Percentiles rank a stretch among this genome's conserved stretches.
These are phyloP conservation scores for Phylloporus sp. DNA, from an alignment of 768 basidiomycete genomes.

Conservation along the genomic window DNA sequence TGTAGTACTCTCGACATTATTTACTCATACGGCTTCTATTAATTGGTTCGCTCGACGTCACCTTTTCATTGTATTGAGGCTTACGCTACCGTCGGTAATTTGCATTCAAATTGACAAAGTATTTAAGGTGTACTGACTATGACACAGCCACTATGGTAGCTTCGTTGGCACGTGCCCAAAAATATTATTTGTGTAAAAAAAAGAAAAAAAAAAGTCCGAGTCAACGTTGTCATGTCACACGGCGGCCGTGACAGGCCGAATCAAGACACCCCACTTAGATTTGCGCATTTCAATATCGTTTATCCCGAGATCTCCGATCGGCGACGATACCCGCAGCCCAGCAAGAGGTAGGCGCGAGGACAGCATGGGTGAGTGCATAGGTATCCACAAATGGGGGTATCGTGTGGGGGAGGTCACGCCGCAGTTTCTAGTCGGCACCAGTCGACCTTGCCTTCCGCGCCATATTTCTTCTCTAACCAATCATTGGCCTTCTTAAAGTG, in stretches of 20 bases:
- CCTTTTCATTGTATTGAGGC: conserved; percentile 11
- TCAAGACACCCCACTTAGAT: conserved; percentile 12
- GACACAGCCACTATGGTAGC: conserved; percentile 26
- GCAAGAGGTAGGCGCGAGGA: conserved; percentile 5
- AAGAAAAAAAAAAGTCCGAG: conserved; percentile 24
- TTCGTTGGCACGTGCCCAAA: conserved; percentile 20
- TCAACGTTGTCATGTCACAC: conserved; percentile 8
- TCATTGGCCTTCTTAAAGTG: conserved; percentile 87
- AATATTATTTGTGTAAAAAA: conserved; percentile 2
- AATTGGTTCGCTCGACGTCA: conserved; percentile 22
- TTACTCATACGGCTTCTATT: conserved; percentile 31
- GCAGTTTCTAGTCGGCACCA: conserved; percentile 54
- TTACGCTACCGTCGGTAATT: conserved; percentile 26
- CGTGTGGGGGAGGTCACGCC: conserved; percentile 13
- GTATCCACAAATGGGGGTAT: conserved; percentile 30
- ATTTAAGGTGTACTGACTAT: conserved; percentile 27
- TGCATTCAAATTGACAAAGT: conserved; percentile 21
- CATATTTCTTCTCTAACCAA: conserved; percentile 82
- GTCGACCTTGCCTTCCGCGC: conserved; percentile 63
- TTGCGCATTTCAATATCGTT: conserved; percentile 26
- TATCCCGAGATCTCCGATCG: conserved; percentile 23
- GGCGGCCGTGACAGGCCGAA: conserved; percentile 8
- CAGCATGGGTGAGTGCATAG: conserved; percentile 5
- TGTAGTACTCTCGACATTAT: conserved; percentile 32
- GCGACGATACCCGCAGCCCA: conserved; percentile 21